Base-by-base conservation (phyloP, 495 filamentous ascomycete genomes). In the Mycothermus thermophilus region DNA sequence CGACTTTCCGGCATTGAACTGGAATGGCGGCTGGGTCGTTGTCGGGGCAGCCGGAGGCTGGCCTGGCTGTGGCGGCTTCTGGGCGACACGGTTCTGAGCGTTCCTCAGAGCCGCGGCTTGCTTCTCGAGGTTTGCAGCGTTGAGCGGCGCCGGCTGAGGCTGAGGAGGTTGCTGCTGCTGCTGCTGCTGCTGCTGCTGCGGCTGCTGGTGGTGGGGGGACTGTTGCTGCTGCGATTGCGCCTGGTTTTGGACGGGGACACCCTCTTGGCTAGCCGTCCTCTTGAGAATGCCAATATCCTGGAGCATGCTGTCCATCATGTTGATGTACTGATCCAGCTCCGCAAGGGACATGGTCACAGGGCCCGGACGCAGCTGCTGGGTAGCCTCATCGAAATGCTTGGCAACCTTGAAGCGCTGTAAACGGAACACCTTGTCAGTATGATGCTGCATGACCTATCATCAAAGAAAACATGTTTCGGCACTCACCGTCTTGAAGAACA, bases 71-170 rank as follows among this genome's bases (percentile, higher is more conserved):
- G 57, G 59, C 17, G 42, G 50, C 38, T 55, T 59, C 33, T 55
- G 59, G 15, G 38, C 44, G 1, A 47, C 50, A 37, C 64, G 58
- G 33, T 67, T 63, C 38, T 69, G 64, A 39, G 55, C 52, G 30
- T 66, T 59, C 40, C 65, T 72, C 20, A 63, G 44, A 14, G 59
- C 62, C 37, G 69, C 64, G 15, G 77, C 67, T 43, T 72, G 75
- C 35, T 79, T 77, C 39, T 81, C 71, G 11, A 84, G 63, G 44
- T 83, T 83, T 12, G 62, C 72, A 3, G 75, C 70, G 42, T 71
- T 84, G 38, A 83, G 51, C 16, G 69, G 67, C 0, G 68, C 43
- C 26, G 64, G 60, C 44, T 60, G 64, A 17, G 50, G 41, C 6
- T 54, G 37, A 28, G 35, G 14, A 18, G 33, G 34, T 20, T 37